Base-by-base conservation (phyloP, 192 early-diverging fungal genomes). In the Podila epigama region DNA sequence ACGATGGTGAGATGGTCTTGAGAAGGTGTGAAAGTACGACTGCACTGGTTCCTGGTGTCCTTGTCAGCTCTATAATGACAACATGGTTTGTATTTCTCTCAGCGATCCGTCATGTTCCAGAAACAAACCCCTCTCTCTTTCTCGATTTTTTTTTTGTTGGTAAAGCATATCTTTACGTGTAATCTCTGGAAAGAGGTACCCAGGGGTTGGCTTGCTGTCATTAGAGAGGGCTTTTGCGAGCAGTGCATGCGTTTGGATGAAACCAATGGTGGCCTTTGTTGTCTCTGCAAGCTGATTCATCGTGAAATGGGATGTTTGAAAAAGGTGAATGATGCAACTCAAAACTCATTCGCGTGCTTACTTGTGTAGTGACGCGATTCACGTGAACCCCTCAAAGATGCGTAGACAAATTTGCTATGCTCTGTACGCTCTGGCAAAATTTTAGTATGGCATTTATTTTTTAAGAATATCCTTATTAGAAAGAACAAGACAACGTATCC, bases 151-250 rank as follows among this genome's bases (percentile, higher is more conserved):
- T 58, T 58, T 58, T 36, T 33, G 33, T 5, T 58, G n/a, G 31
- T 15, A 51, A 22, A 15, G 32, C 15, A 20, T 10, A 5, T 22
- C 4, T 10, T 51, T 68, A 77, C 73, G 65, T 20, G 73, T 48
- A 59, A 68, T 68, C 56, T 77, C 66, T 10, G 66, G 66, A 27
- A 77, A 77, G 39, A 77, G 56, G 66, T 77, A 77, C n/a, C 73
- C 73, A 3, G 73, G 73, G 0, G 73, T 77, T n/a, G 73, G 73
- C 15, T 77, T 77, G 2, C 65, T 10, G 56, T 77, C 73, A 59
- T 77, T 77, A 1, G 66, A 52, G 25, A 77, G 32, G 20, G 73
- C 73, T 48, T 77, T 77, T n/a, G 66, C 48, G 32, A 77, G 36
- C 32, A 77, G 60, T 13, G 73, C 61, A 64, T 77, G 66, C 9